Evolutionary conservation across 805 yeast species (phyloP), one percentile per base, ranked within the genome.

Genomic region (Candida vaughaniae): DNA sequence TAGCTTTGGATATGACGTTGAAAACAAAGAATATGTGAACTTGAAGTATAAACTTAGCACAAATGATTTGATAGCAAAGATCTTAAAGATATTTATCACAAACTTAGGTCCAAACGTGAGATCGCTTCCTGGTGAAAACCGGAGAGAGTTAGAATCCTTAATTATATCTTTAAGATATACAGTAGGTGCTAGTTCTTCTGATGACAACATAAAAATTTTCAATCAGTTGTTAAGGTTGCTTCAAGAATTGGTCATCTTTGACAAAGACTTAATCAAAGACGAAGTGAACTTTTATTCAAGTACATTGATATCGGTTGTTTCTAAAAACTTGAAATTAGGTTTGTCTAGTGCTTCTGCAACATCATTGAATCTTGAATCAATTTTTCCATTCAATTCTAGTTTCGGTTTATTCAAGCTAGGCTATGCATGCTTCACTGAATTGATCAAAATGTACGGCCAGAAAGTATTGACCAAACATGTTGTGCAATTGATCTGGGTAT

Each of bases 401-500:
- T 41, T 48, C 10, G 57, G 50, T 11, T 49, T 70, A 16, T 62
- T 71, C 16, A 58, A 60, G 14, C 60, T 70, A 3, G 77, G 82
- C 1, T 71, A 79, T 35, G 72, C 66, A 22, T 73, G 85, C n/a
- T 65, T 81, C 36, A 71, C 68, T 19, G 85, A 83, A 48, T 49
- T 84, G 20, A 64, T 79, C 22, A 77, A 78, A 44, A 67, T 78
- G 0, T 56, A 46, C 31, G 74, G 77, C 2, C 72, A 74, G 12
- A 57, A 58, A 3, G 52, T 73, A 1, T 68, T 82, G 38, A 52
- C 62, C 2, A 56, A 62, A 10, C 71, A 69, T 2, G 53, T 80
- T 5, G 79, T 78, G 27, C 70, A 64, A 29, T 62, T 75, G 18
- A 60, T 82, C 5, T 86, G 93, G 93, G 63, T 78, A 6, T 76